Percentiles rank a stretch among this genome's conserved stretches.
Conservation (phyloP, 225 moss, liverwort and hornwort species). For the Straminergon stramineum region DNA sequence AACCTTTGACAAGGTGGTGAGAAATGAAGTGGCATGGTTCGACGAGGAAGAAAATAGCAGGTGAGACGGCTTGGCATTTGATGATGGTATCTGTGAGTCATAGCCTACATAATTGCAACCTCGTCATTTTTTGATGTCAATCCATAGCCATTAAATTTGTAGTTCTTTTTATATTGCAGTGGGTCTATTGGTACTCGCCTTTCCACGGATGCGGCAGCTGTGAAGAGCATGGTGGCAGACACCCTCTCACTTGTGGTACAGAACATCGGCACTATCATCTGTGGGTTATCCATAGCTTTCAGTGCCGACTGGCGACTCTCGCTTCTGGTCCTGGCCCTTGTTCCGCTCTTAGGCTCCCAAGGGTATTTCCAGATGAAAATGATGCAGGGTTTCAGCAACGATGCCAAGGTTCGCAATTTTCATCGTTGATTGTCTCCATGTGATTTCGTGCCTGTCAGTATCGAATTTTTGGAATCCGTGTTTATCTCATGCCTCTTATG, state of each 20-base stretch:
- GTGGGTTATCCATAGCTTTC: slow-evolving; percentile 69
- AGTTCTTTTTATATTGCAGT: slow-evolving; percentile 20
- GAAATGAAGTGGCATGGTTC: slow-evolving; percentile 87
- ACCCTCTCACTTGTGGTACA: slow-evolving; percentile 54
- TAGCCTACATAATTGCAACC: background rate
- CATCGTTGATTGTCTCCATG: background rate
- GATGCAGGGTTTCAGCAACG: slow-evolving; percentile 65
- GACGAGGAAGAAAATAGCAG: slow-evolving; percentile 68
- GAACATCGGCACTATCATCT: slow-evolving; percentile 53
- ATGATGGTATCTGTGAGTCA: background rate
- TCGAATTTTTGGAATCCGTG: background rate
- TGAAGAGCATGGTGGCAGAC: slow-evolving; percentile 79
- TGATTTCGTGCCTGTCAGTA: background rate
- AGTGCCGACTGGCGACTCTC: slow-evolving; percentile 74
- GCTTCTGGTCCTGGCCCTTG: slow-evolving; percentile 56
- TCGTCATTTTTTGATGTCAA: background rate
- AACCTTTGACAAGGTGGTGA: slow-evolving; percentile 59
- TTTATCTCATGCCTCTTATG: background rate
- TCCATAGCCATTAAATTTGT: background rate
- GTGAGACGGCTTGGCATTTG: slow-evolving; percentile 21
- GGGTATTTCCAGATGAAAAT: slow-evolving; percentile 62
- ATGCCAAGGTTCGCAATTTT: slow-evolving; percentile 57
- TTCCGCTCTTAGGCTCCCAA: slow-evolving; percentile 71
- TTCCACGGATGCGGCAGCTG: slow-evolving; percentile 75
- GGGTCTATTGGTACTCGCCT: slow-evolving; percentile 83